Conservation (phyloP, 495 filamentous ascomycete genomes). For the Cryomyces minteri region DNA sequence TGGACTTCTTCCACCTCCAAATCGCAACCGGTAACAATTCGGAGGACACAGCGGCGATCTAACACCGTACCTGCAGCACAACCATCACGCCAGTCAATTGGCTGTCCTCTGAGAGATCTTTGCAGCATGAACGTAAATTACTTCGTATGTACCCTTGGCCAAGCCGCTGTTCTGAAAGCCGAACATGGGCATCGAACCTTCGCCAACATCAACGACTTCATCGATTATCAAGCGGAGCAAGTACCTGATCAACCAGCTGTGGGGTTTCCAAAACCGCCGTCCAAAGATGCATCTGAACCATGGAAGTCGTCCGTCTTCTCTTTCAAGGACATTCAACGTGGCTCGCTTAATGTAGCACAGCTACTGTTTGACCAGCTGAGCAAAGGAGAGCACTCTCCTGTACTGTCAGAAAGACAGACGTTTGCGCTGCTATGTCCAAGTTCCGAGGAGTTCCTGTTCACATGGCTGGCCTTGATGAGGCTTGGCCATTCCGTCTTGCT, state of each 20-base stretch:
- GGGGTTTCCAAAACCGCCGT: slow-evolving; percentile 20
- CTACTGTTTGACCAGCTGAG: background rate
- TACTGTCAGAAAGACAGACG: slow-evolving; percentile 1
- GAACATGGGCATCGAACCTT: slow-evolving; percentile 9
- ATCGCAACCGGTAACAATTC: no score
- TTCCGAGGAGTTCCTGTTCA: slow-evolving; percentile 28
- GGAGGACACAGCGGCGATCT: no score
- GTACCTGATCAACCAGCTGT: slow-evolving; percentile 22
- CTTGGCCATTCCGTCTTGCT: slow-evolving; percentile 30
- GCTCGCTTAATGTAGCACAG: slow-evolving; percentile 2
- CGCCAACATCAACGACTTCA: slow-evolving; percentile 25
- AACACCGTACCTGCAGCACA: no score
- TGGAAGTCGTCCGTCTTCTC: slow-evolving; percentile 14
- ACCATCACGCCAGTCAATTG: no score
- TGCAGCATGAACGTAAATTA: slow-evolving; percentile 19
- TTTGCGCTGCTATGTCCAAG: slow-evolving; percentile 32
- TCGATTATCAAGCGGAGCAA: slow-evolving; percentile 23
- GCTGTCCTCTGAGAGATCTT: background rate
- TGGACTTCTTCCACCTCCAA: no score
- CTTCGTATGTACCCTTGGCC: slow-evolving; percentile 32
- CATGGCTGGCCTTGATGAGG: slow-evolving; percentile 32
- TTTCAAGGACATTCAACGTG: slow-evolving; percentile 10
- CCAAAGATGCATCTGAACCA: background rate
- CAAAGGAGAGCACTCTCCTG: background rate
- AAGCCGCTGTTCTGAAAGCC: slow-evolving; percentile 21